Conservation (phyloP, 176 grass and related monocot species). For the Metroxylon sagu region DNA sequence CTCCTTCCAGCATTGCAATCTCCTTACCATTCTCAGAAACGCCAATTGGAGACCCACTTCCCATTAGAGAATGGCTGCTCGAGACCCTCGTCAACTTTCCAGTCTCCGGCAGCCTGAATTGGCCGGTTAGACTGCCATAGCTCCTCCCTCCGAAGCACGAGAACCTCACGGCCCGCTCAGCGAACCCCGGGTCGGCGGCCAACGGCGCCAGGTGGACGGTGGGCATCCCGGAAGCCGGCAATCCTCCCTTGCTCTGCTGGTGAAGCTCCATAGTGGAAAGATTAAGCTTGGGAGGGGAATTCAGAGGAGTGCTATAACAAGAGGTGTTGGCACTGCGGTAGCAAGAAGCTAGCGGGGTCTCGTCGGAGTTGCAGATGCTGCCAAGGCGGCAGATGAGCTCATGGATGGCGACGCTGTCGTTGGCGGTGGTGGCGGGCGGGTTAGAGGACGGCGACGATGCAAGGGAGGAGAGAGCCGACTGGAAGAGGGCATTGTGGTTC, state of each 20-base stretch:
- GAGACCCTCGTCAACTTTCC: slow-evolving; percentile 32
- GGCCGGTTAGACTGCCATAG: neutral
- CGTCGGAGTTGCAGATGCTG: slow-evolving; percentile 44
- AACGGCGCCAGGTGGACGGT: neutral
- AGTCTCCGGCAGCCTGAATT: slow-evolving; percentile 1
- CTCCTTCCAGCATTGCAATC: neutral
- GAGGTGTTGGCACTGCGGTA: slow-evolving; percentile 35
- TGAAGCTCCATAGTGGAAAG: neutral
- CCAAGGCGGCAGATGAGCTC: slow-evolving; percentile 58
- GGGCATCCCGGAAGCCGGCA: neutral
- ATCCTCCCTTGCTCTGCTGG: neutral
- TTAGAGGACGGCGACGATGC: slow-evolving; percentile 36
- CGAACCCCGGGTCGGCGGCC: slow-evolving; percentile 3
- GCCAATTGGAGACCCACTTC: no score
- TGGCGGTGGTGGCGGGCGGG: neutral
- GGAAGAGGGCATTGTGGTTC: slow-evolving; percentile 20
- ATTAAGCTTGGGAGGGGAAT: slow-evolving; percentile 34
- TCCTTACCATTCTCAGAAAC: no score
- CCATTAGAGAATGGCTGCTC: slow-evolving; percentile 41
- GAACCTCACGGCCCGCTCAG: slow-evolving; percentile 3
- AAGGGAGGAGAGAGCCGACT: slow-evolving; percentile 53
- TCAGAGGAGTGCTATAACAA: slow-evolving; percentile 53
- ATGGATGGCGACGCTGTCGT: slow-evolving; percentile 25
- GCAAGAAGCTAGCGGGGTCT: neutral
- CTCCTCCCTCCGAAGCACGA: slow-evolving; percentile 8